These are phyloP conservation scores for Picochlorum sp. DNA, from an alignment of 139 green algal species.

Conservation along the genomic window DNA sequence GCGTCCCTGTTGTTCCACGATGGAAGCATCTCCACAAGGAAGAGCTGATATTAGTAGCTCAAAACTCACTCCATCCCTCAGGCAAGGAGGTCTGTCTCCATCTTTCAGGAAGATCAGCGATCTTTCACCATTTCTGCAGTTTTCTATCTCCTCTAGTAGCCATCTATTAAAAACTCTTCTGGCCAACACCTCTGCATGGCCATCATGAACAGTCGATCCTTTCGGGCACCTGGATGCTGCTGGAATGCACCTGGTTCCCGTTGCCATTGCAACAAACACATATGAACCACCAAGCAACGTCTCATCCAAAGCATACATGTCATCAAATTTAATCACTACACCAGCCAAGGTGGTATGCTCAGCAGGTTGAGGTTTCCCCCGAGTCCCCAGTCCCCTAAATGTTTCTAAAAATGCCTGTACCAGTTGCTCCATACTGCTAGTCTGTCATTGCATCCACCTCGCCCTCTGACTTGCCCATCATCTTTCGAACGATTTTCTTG, in stretches of 20 bases:
- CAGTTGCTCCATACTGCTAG: neutral
- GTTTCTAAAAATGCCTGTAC: constrained; percentile 5
- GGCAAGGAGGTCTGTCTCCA: constrained; percentile 23
- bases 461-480: neutral
- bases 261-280: constrained; percentile 55
- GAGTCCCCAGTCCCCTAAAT: constrained; percentile 50
- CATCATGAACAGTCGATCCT: constrained; percentile 57
- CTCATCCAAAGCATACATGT: neutral
- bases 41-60: constrained; percentile 73
- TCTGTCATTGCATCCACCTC: too few relatives aligned
- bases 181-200: constrained; percentile 68
- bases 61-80: constrained; percentile 44
- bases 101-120: neutral
- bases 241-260: constrained; percentile 74
- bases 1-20: constrained; percentile 18
- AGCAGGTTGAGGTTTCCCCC: constrained; percentile 63
- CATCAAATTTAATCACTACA: constrained; percentile 20
- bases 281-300: neutral
- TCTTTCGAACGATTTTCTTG: constrained; percentile 18
- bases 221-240: constrained; percentile 9
- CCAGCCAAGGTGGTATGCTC: constrained; percentile 72
- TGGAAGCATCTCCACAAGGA: constrained; percentile 77
- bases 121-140: neutral
- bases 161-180: constrained; percentile 56
- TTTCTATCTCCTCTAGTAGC: constrained; percentile 47